Evolutionary conservation across 495 filamentous ascomycete genomes (phyloP), one percentile per base, ranked within the genome.

Genomic region (Neurospora sp.): DNA sequence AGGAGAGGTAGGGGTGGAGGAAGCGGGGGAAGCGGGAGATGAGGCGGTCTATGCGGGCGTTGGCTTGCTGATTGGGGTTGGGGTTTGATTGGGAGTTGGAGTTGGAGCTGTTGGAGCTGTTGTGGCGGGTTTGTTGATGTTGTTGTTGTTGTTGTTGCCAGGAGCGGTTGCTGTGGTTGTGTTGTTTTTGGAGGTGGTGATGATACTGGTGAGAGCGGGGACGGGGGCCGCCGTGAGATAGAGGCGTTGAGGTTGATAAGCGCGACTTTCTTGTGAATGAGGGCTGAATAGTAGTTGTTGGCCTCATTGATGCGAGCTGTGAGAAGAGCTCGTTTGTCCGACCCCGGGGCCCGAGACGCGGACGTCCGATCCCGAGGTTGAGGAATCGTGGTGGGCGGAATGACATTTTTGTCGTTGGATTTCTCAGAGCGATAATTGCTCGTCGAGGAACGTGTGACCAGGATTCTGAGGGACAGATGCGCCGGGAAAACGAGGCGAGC

Each of bases 1-100:
- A 88, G 18, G 82, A 82, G 44, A 92, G 90, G 82, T 92, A 93
- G 49, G 81, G 82, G 31, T 86, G 91, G 20, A 97, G 86, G 42
- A 79, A 78, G 10, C 73, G 80, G 1, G 90, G 89, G 20, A 90
- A 87, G 27, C 86, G 85, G 72, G 89, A 81, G 76, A 91, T 86
- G 80, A 93, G 83, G 76, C 87, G 88, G 49, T 85, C 83, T 49
- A 92, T 80, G 73, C 88, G 86, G 0, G 78, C 72, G 12, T 42
- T 23, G 2, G 72, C 62, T 8, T 27, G 11, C 12, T 60, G 27
- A 23, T 62, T 62, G 75, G 46, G 72, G 66, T 38, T 44, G 18
- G 16, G 35, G 41, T 62, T 16, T 84, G 42, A n/a, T 16, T 54
- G 38, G 72, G 46, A n/a, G 73, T 8, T 37, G 72, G 46, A n/a